Conservation (phyloP, 305 asterid genomes). For the Solanum hybrid region DNA sequence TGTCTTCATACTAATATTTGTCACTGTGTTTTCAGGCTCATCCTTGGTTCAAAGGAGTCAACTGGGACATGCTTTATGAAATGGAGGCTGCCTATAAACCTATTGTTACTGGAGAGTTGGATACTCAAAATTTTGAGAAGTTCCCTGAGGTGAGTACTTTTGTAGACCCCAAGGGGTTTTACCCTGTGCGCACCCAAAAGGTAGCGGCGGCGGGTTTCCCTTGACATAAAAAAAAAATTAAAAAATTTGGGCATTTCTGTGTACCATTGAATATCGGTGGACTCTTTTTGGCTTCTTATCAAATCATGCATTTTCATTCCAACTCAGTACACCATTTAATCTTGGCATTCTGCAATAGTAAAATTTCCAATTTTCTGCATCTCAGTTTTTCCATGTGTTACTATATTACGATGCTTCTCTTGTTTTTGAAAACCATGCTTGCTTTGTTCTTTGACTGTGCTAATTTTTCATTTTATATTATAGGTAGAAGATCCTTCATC, state of each 20-base stretch:
- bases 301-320: neutral
- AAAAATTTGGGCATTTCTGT: neutral
- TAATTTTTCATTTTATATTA: conserved; percentile 9
- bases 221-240: no score
- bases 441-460: neutral
- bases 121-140: conserved; percentile 91
- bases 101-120: conserved; percentile 79
- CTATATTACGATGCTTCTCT: neutral
- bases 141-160: conserved; percentile 68
- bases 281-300: neutral
- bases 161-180: no score
- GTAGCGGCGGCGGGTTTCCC: no score
- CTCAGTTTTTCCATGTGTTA: neutral
- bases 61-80: conserved; percentile 89
- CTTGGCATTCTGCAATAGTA: neutral
- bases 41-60: conserved; percentile 68
- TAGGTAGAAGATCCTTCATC: conserved; percentile 74
- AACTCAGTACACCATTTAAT: neutral
- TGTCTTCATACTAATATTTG: neutral
- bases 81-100: conserved; percentile 95
- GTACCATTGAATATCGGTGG: neutral
- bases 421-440: neutral
- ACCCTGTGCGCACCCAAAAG: no score
- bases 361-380: neutral
- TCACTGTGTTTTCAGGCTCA: conserved; percentile 53